Evolutionary conservation across 2,329 filamentous ascomycete genomes (phyloP), one percentile per base, ranked within the genome.

Genomic region (Albophoma yamanashiensis): DNA sequence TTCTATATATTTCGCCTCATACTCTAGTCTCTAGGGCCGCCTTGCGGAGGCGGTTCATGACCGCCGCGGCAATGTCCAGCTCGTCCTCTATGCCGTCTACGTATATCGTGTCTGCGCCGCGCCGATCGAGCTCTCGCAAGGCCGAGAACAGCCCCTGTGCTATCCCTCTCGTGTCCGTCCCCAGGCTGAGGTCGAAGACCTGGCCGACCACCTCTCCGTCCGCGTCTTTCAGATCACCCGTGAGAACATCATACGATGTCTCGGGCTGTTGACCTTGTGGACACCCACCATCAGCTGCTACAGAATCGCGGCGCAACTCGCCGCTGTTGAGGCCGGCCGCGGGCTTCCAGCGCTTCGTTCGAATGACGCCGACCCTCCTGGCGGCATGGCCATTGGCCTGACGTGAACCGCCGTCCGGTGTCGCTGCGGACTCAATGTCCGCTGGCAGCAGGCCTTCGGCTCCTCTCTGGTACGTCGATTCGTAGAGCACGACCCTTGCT

Each of bases 81-180:
- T 88, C 85, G 62, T 89, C 89, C 62, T 85, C 79, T 60, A 97
- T 89, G 2, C 93, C 93, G 72, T 99, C 94, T 14, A 97, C 91
- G 66, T 92, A 89, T 58, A 99, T 97, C 25, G 89, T 80, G 69
- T 94, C 87, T 4, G 91, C 91, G 38, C 86, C 83, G 63, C 85
- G 80, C 67, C 87, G 84, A 72, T 99, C 94, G 63, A 99, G 81
- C 66, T 92, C 89, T 58, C 94, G 82, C 59, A 99, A 77, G 1
- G 91, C 90, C 15, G 91, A 90, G 71, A 99, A 99, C 17, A 99
- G 78, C 0, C 90, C 89, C 66, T 92, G 85, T 1, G 94, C 93
- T 66, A 99, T 92, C 39, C 83, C 83, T 65, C 84, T 83, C 0
- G 86, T 86, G 53, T 89, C 83, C 20, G 75, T 75, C 0, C 93